These are phyloP conservation scores for Epicoccum sorghinum DNA, from an alignment of 2,329 filamentous ascomycete genomes.

Conservation along the genomic window DNA sequence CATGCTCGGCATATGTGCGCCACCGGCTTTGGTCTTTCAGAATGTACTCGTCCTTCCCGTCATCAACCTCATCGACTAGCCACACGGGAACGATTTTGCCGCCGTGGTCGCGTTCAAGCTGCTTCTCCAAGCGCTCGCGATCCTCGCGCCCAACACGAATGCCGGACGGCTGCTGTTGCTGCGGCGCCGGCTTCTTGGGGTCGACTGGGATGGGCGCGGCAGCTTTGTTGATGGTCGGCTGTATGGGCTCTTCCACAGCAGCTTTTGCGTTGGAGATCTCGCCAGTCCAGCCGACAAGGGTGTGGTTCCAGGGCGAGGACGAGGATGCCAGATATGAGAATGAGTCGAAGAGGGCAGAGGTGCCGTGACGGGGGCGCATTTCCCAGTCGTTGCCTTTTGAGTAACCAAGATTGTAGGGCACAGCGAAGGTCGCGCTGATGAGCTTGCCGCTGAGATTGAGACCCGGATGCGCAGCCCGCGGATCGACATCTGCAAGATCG, in stretches of 20 bases:
- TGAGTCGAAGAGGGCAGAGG: constrained; percentile 90
- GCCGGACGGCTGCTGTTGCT: constrained; percentile 68
- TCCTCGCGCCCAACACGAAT: constrained; percentile 74
- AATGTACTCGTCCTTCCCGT: constrained; percentile 69
- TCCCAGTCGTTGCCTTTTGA: constrained; percentile 65
- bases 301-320: constrained; percentile 86
- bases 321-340: constrained; percentile 87
- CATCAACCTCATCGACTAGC: constrained; percentile 79
- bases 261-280: constrained; percentile 60
- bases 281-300: constrained; percentile 91
- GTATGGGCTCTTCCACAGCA: constrained; percentile 49
- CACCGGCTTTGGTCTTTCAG: constrained; percentile 85
- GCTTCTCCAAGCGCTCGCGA: constrained; percentile 73
- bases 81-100: constrained; percentile 87
- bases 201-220: constrained; percentile 81
- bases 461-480: constrained; percentile 61
- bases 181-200: constrained; percentile 60
- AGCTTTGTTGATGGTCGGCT: constrained; percentile 68
- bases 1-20: constrained; percentile 88
- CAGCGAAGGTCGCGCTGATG: constrained; percentile 68
- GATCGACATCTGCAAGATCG: constrained; percentile 57
- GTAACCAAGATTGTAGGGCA: constrained; percentile 65
- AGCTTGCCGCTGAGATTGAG: constrained; percentile 66
- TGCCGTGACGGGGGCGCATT: constrained; percentile 78
- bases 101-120: constrained; percentile 73